These are phyloP conservation scores for Ananas comosus DNA, from an alignment of 176 grass and related monocot species.

Conservation along the genomic window DNA sequence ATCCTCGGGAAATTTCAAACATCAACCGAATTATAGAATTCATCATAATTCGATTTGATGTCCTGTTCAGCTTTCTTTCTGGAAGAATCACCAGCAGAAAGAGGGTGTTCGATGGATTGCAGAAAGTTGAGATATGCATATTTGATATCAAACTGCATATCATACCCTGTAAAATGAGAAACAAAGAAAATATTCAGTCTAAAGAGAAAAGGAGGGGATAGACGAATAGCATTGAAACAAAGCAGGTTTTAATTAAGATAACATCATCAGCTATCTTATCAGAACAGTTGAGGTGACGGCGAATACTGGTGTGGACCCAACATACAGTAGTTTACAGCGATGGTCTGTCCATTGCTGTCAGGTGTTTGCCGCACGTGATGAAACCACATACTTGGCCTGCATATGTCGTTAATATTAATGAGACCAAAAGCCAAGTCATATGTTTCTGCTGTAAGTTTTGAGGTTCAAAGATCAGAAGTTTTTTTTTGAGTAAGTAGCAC, in stretches of 20 bases:
- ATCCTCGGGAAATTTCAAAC: not conserved
- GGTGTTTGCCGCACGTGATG: constrained; percentile 93
- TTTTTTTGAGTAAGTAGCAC: no score
- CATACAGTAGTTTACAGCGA: constrained; percentile 88
- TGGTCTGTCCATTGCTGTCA: constrained; percentile 57
- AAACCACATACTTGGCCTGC: constrained; percentile 93
- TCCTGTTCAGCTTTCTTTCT: not conserved
- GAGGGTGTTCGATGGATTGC: constrained; percentile 33
- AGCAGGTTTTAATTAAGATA: not conserved
- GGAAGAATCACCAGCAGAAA: not conserved
- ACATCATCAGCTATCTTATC: not conserved
- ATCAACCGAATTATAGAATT: not conserved
- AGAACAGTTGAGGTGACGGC: not conserved
- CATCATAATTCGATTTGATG: not conserved
- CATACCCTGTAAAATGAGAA: constrained; percentile 47
- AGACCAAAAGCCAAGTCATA: not conserved
- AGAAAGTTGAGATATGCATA: constrained; percentile 93
- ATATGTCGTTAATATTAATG: constrained; percentile 2
- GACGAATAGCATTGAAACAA: no score
- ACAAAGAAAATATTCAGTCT: constrained; percentile 4
- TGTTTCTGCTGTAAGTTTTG: not conserved
- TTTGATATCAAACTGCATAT: constrained; percentile 96
- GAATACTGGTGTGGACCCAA: not conserved
- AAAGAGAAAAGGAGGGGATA: not conserved
- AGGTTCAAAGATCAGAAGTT: not conserved